Conservation (phyloP, 768 basidiomycete species). For the Lactarius hatsudake region DNA sequence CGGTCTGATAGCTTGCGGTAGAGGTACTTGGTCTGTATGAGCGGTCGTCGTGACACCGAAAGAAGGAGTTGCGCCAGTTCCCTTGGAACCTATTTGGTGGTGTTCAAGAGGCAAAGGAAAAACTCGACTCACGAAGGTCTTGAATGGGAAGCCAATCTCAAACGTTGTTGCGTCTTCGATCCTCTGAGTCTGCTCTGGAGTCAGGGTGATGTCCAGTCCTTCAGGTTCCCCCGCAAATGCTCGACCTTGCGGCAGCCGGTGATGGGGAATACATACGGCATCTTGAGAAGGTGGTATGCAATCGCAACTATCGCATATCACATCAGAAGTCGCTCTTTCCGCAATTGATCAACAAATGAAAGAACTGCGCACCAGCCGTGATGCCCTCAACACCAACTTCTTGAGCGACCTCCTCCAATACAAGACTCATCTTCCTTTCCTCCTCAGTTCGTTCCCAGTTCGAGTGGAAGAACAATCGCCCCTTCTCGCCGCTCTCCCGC, state of each 20-base stretch:
- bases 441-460: conserved; percentile 23
- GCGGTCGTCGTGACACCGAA: neutral
- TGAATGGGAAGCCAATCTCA: conserved; percentile 43
- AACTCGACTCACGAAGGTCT: neutral
- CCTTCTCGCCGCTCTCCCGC: conserved; percentile 35
- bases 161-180: conserved; percentile 41
- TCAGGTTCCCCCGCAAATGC: conserved; percentile 48
- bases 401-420: conserved; percentile 45
- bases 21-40: neutral
- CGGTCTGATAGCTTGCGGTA: neutral
- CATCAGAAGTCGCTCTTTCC: neutral
- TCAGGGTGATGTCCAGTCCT: conserved; percentile 43
- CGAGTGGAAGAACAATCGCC: conserved; percentile 30
- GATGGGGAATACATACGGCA: conserved; percentile 47
- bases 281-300: conserved; percentile 52
- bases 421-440: conserved; percentile 16
- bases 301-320: conserved; percentile 44
- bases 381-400: conserved; percentile 49
- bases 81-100: neutral
- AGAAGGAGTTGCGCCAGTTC: neutral
- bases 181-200: conserved; percentile 43
- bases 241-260: conserved; percentile 53
- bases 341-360: neutral
- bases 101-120: neutral
- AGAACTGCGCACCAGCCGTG: conserved; percentile 41